Base-by-base conservation (phyloP, 2,329 filamentous ascomycete genomes). In the Hypomyces rosellus region DNA sequence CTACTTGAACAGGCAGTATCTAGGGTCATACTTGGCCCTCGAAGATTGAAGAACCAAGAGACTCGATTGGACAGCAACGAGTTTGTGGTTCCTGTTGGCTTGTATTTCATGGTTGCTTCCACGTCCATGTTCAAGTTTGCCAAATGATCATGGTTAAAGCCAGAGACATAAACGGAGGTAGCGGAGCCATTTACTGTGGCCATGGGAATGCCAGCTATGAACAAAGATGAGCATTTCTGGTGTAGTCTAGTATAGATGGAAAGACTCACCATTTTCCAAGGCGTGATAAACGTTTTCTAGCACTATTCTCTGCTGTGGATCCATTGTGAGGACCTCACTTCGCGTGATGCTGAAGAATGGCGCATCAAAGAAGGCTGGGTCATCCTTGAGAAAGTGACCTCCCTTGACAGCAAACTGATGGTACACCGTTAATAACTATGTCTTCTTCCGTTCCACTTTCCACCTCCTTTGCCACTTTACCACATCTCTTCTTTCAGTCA, bases 1-100 rank as follows among this genome's bases (percentile, higher is more conserved):
- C 69, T 72, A 16, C 70, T 69, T 0, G 74, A 77, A 53, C 76
- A 80, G 1, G 72, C 76, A 0, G 76, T 78, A 50, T 78, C 74
- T 2, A 78, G 63, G 1, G 74, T 75, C 58, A 76, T 63, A 11
- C 70, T 74, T 0, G 75, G 70, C 0, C 75, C 75, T 5, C 57
- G 56, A 46, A 76, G 68, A 56, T 78, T 66, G 52, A 72, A 76
- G 46, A 70, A 72, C 56, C 76, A 75, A 2, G 71, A 75, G 7
- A 77, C 57, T n/a, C 74, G 65, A 55, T 76, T 76, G 0, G 70
- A 62, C 9, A 74, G 48, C 30, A 75, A 69, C 1, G 67, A 66
- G 5, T 65, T 61, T 2, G 68, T 68, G n/a, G 67, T 69, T 52
- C 73, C 73, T 0, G 72, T 75, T n/a, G 69, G 66, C 40, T 65